These are phyloP conservation scores for Naganishia vaughanmartiniae DNA, from an alignment of 768 basidiomycete genomes.

Conservation along the genomic window DNA sequence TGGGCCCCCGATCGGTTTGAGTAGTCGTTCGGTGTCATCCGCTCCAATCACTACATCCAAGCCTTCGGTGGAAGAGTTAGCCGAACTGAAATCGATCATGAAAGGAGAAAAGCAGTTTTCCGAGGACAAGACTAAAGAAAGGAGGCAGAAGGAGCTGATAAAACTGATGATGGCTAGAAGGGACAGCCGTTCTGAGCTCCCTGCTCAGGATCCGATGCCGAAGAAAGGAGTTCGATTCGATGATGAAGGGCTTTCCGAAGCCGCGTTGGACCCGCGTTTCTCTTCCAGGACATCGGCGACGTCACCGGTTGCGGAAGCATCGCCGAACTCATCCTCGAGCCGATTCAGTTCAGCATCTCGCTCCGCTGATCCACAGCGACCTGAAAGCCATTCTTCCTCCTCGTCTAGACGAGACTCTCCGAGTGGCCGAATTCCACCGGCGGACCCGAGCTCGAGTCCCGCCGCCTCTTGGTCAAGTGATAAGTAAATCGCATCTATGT, in stretches of 20 bases:
- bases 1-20: background rate
- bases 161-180: background rate
- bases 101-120: conserved; percentile 4
- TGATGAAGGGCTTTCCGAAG: background rate
- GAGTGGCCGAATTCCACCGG: background rate
- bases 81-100: conserved; percentile 16
- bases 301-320: background rate
- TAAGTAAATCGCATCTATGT: background rate
- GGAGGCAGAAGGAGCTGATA: conserved; percentile 10
- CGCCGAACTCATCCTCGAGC: background rate
- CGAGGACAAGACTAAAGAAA: conserved; percentile 1
- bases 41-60: background rate
- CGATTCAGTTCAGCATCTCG: background rate
- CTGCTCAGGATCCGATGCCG: background rate
- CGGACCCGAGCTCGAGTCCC: background rate
- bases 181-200: background rate
- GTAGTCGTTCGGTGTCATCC: background rate
- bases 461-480: background rate
- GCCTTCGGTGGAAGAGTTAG: background rate
- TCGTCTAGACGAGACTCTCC: background rate
- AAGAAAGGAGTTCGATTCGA: conserved; percentile 11
- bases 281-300: background rate
- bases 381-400: background rate
- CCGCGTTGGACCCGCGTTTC: background rate
- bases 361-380: background rate